These are phyloP conservation scores for Coemansia reversa DNA, from an alignment of 192 early-diverging fungal genomes.

Conservation along the genomic window DNA sequence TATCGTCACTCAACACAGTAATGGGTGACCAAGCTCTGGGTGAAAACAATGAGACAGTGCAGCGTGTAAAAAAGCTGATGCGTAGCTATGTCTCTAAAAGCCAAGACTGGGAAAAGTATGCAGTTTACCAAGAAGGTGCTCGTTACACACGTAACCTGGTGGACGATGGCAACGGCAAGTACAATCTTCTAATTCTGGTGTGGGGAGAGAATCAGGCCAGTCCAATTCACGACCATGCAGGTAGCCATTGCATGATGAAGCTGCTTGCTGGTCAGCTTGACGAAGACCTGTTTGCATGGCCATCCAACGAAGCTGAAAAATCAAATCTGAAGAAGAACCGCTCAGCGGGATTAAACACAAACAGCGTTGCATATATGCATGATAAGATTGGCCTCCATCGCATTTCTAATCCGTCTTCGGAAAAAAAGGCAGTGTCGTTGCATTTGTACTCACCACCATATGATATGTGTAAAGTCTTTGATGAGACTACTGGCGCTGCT, in stretches of 20 bases:
- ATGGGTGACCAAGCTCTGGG: conserved; percentile 44
- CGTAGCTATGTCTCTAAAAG: conserved; percentile 63
- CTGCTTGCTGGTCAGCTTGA: conserved; percentile 76
- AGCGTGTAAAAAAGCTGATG: conserved; percentile 58
- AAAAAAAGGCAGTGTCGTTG: conserved; percentile 70
- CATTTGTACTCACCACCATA: conserved; percentile 91
- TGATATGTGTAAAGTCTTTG: conserved; percentile 79
- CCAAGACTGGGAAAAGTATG: conserved; percentile 75
- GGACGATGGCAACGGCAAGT: conserved; percentile 88
- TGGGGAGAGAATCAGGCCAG: conserved; percentile 76
- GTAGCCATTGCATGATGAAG: conserved; percentile 91
- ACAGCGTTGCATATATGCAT: conserved; percentile 84
- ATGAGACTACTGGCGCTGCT: conserved; percentile 64
- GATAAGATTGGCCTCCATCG: conserved; percentile 89
- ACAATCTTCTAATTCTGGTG: conserved; percentile 87
- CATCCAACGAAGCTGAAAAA: conserved; percentile 13
- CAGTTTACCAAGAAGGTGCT: conserved; percentile 66
- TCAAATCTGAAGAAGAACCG: conserved; percentile 50
- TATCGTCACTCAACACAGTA: conserved; percentile 26
- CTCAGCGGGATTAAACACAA: conserved; percentile 41
- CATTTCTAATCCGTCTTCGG: conserved; percentile 64
- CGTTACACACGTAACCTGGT: conserved; percentile 86
- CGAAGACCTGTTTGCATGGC: conserved; percentile 81
- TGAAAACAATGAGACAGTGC: conserved; percentile 27
- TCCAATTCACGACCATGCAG: conserved; percentile 89